Evolutionary conservation across 805 yeast species (phyloP).

Genomic region (Cephaloascus fragrans): DNA sequence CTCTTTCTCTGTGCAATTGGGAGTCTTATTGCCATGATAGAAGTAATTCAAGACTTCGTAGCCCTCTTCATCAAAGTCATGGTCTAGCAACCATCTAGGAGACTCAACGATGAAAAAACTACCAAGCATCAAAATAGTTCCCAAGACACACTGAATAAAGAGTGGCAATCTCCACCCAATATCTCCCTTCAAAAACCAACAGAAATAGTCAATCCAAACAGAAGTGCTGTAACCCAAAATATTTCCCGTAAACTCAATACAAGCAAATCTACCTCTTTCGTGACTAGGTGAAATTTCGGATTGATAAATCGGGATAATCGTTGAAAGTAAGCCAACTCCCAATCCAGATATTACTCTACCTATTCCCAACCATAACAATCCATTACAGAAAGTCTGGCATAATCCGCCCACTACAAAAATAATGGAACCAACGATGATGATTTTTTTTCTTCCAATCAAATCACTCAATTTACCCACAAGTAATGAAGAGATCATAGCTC

Average conservation of each 20-base stretch:
- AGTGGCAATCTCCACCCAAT: slow-evolving; percentile 75
- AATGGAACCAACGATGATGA: slow-evolving; percentile 72
- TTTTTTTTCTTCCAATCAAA: slow-evolving; percentile 64
- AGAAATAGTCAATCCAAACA: slow-evolving; percentile 80
- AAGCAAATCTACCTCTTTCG: slow-evolving; percentile 75
- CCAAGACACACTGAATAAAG: slow-evolving; percentile 67
- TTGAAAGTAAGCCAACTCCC: slow-evolving; percentile 80
- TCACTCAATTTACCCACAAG: slow-evolving; percentile 73
- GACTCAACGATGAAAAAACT: slow-evolving; percentile 76
- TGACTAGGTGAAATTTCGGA: slow-evolving; percentile 84
- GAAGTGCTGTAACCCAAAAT: slow-evolving; percentile 72
- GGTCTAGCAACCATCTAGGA: slow-evolving; percentile 84
- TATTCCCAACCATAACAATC: slow-evolving; percentile 46
- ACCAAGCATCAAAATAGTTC: slow-evolving; percentile 58
- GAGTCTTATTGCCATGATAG: slow-evolving; percentile 11
- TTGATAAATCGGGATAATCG: slow-evolving; percentile 83
- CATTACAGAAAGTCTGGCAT: slow-evolving; percentile 53
- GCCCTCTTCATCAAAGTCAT: slow-evolving; percentile 58
- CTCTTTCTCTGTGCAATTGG: slow-evolving; percentile 22
- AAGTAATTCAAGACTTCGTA: slow-evolving; percentile 24
- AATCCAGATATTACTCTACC: slow-evolving; percentile 76
- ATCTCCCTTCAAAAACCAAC: slow-evolving; percentile 53
- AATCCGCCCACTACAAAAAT: slow-evolving; percentile 73
- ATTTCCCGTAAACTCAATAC: slow-evolving; percentile 84
- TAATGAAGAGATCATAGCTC: slow-evolving; percentile 77